These are phyloP conservation scores for Pseudogymnoascus pannorum DNA, from an alignment of 2,329 filamentous ascomycete genomes.

Conservation along the genomic window DNA sequence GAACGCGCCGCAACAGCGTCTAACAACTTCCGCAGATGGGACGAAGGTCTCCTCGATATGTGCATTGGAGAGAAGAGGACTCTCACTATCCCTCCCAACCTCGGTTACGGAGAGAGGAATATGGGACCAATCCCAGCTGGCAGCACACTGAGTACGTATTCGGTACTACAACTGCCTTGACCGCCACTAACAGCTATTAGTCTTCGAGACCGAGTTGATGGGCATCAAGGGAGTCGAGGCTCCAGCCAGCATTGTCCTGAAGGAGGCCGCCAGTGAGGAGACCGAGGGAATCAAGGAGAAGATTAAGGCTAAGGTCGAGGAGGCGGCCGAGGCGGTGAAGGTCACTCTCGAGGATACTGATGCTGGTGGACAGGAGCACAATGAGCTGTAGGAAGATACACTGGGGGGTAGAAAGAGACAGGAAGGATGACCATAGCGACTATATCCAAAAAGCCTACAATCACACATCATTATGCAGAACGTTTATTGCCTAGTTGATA, in stretches of 20 bases:
- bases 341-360: conserved; percentile 48
- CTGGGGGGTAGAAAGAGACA: background rate
- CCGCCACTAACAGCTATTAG: conserved; percentile 32
- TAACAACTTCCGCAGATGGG: conserved; percentile 56
- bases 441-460: conserved; percentile 5
- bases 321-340: conserved; percentile 46
- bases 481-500: background rate
- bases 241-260: conserved; percentile 20
- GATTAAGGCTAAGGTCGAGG: conserved; percentile 40
- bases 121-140: conserved; percentile 79
- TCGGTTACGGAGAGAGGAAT: conserved; percentile 70
- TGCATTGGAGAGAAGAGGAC: conserved; percentile 90
- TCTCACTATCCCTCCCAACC: conserved; percentile 79
- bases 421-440: background rate
- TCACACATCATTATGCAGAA: background rate
- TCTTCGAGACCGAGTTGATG: conserved; percentile 89
- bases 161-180: conserved; percentile 13
- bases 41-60: conserved; percentile 84
- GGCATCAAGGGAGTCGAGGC: conserved; percentile 65
- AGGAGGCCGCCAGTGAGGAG: conserved; percentile 34
- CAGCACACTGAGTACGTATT: conserved; percentile 61
- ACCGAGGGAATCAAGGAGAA: conserved; percentile 32
- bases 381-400: conserved; percentile 43
- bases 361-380: conserved; percentile 48
- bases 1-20: conserved; percentile 4